Conservation (phyloP, 2,329 filamentous ascomycete species). For the Neonectria faginata region DNA sequence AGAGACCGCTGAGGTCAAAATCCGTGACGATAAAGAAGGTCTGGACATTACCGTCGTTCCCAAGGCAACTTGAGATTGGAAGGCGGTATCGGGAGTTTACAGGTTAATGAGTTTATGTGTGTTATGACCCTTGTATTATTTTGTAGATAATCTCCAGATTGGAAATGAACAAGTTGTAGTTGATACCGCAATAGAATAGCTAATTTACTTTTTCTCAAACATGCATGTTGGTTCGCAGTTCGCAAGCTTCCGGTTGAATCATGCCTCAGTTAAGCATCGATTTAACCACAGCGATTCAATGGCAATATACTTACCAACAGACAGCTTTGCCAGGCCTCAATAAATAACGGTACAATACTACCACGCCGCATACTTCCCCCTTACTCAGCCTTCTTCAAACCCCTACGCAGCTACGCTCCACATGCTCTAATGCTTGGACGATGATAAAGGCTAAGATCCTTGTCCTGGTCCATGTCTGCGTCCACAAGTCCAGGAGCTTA, state of each 20-base stretch:
- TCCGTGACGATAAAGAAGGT: slow-evolving; percentile 72
- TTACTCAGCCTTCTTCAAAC: not conserved
- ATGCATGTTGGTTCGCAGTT: not conserved
- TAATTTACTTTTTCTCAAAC: slow-evolving; percentile 13
- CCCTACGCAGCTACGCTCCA: slow-evolving; percentile 11
- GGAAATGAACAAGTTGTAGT: slow-evolving; percentile 15
- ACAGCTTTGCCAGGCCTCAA: not conserved
- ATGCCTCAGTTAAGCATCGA: not conserved
- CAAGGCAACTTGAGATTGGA: slow-evolving; percentile 27
- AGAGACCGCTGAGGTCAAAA: slow-evolving; percentile 75
- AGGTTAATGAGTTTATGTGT: slow-evolving; percentile 42
- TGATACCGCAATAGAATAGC: slow-evolving; percentile 24
- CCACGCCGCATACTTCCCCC: not conserved
- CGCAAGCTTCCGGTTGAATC: not conserved
- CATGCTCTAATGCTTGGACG: not conserved
- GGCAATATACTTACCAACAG: not conserved
- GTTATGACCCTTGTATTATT: slow-evolving; percentile 33
- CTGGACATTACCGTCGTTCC: slow-evolving; percentile 61
- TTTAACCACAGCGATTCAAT: not conserved
- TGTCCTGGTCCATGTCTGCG: slow-evolving; percentile 4
- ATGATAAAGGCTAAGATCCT: slow-evolving; percentile 16
- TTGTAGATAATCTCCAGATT: slow-evolving; percentile 20
- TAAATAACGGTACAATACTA: not conserved
- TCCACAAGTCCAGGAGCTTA: slow-evolving; percentile 8
- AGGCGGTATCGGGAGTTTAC: slow-evolving; percentile 5